Evolutionary conservation across 768 basidiomycete species (phyloP).

Genomic region (Rhizopogon rudus): DNA sequence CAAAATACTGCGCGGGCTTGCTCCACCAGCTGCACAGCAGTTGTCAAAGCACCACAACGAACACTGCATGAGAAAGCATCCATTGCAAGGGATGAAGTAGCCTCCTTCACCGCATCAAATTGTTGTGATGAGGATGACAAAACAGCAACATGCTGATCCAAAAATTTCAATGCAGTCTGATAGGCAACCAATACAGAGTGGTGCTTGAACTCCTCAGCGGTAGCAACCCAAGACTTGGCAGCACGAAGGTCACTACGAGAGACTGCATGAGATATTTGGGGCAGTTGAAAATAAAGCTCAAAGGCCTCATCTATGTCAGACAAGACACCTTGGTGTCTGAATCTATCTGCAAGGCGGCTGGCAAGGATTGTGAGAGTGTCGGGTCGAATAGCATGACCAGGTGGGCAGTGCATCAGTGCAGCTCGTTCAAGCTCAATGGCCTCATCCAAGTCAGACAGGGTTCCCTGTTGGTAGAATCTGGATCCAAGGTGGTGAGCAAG

Average conservation of each 20-base stretch:
- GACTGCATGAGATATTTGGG: not conserved
- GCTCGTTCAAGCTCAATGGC: conserved; percentile 21
- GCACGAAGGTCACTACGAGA: not conserved
- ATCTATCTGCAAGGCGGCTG: not conserved
- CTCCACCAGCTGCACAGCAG: conserved; percentile 24
- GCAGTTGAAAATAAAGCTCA: not conserved
- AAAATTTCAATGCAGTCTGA: not conserved
- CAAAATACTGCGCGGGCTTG: conserved; percentile 24
- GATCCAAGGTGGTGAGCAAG: conserved; percentile 1
- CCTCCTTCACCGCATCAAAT: not conserved
- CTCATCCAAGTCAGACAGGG: conserved; percentile 21
- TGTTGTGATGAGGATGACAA: not conserved
- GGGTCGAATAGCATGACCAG: not conserved
- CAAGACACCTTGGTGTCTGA: not conserved
- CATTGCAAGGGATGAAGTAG: not conserved
- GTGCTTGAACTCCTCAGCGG: conserved; percentile 1
- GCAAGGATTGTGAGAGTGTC: not conserved
- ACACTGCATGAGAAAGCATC: conserved; percentile 11
- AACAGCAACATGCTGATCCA: not conserved
- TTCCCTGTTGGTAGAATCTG: too few relatives aligned
- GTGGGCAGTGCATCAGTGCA: conserved; percentile 14
- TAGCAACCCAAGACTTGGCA: not conserved
- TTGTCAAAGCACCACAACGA: not conserved
- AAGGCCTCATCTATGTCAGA: conserved; percentile 3
- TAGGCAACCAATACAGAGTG: conserved; percentile 2